Base-by-base conservation (phyloP, 495 filamentous ascomycete species). In the Penicillium longicatenatum region DNA sequence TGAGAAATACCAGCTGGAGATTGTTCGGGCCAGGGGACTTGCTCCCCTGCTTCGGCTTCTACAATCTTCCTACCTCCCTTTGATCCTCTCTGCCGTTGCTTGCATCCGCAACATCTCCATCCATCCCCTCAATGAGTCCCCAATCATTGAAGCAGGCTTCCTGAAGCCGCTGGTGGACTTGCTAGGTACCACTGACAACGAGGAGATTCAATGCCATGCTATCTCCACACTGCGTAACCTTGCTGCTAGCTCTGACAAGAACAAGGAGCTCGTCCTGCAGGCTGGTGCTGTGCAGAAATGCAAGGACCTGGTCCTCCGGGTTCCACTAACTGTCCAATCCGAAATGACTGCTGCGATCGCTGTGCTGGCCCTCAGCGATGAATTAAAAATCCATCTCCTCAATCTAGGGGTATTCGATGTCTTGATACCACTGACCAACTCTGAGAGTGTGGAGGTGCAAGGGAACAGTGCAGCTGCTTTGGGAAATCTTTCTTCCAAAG, bases 291-390 rank as follows among this genome's bases (percentile, higher is more conserved):
- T 98, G 44, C 92, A 97, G 68, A 98, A 98, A 67, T 98, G 94
- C 84, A 98, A 97, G 74, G 89, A 97, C 64, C 82, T 98, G 41
- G 93, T 98, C 19, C 80, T 98, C 12, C 86, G 95, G 43, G 94
- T 98, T 24, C 92, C 95, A 0, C 82, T 98, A 46, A 93, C 88
- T 39, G 94, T 98, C 6, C 94, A 98, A 67, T 97, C 92, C 20
- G 94, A 98, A 73, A 98, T 98, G 94, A 98, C 94, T 22, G 94
- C 94, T 26, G 94, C 94, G 3, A 98, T 98, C 70, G 94, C 94
- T 44, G 94, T 98, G n/a, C 80, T 98, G 51, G 94, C 94, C 19
- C 75, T 98, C 57, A 97, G 92, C 65, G 94, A 98, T 67, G 94
- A 98, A 52, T 82, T 98, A 44, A 98, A 98, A 70, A 86, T 88